Evolutionary conservation across 2,329 filamentous ascomycete genomes (phyloP).

Genomic region (Curvularia eragrostidis): DNA sequence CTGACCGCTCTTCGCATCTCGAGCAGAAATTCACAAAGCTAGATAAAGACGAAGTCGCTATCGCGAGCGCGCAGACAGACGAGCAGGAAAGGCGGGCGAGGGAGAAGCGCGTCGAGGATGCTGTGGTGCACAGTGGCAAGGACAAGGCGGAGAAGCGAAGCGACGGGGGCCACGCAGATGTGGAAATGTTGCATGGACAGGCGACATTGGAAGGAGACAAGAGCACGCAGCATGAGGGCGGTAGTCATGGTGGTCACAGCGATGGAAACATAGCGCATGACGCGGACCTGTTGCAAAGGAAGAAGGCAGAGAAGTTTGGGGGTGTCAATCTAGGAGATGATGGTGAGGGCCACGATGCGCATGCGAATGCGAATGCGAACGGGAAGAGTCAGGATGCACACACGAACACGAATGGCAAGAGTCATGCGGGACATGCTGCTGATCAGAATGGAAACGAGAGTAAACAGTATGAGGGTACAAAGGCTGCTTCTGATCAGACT

Average conservation of each 20-base stretch:
- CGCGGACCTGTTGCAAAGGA: slow-evolving; percentile 15
- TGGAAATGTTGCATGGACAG: slow-evolving; percentile 18
- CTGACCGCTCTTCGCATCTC: slow-evolving; percentile 2
- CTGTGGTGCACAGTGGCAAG: not conserved
- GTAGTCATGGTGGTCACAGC: not conserved
- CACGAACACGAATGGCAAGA: not conserved
- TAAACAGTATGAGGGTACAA: not conserved
- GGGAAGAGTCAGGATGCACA: not conserved
- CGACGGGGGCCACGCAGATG: slow-evolving; percentile 15
- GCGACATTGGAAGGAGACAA: slow-evolving; percentile 4
- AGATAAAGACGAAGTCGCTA: slow-evolving; percentile 14
- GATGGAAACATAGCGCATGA: not conserved
- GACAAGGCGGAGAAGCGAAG: slow-evolving; percentile 1
- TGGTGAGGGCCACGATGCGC: not conserved
- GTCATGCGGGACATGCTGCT: not conserved
- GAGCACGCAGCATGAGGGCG: not conserved
- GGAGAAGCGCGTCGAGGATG: slow-evolving; percentile 8
- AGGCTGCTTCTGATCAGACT: not conserved
- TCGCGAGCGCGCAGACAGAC: not conserved
- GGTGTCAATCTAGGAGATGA: slow-evolving; percentile 14
- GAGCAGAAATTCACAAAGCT: slow-evolving; percentile 18
- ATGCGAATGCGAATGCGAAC: not conserved
- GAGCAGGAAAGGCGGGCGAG: not conserved
- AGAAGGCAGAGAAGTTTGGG: slow-evolving; percentile 25
- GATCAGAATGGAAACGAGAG: not conserved